phyloP scores from a whole-genome alignment of 257 asterid species.

The Pogostemon cablin region DNA sequence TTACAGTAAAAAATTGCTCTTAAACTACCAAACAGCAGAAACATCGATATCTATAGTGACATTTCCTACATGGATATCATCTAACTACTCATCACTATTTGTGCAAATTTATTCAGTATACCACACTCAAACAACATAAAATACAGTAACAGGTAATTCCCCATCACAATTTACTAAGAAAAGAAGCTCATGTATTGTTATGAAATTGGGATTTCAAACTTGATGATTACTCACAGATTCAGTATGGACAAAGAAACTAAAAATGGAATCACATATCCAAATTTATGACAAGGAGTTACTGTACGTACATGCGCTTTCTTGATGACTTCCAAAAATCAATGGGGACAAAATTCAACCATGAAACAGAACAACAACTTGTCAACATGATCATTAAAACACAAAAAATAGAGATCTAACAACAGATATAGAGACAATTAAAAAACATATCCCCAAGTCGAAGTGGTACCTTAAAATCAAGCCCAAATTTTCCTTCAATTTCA shows the following conservation, averaged over 20 bases:
- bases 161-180: not conserved
- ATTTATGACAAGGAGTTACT: conserved; percentile 4
- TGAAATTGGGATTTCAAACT: not conserved
- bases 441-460: conserved; percentile 27
- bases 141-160: not conserved
- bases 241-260: not conserved
- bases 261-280: conserved; percentile 19
- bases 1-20: no score
- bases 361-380: not conserved
- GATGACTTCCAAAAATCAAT: no score
- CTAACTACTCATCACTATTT: not conserved
- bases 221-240: not conserved
- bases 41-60: not conserved
- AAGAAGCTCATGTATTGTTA: not conserved
- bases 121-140: not conserved
- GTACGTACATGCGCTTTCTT: not conserved
- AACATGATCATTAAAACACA: conserved; percentile 3
- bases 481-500: conserved; percentile 63
- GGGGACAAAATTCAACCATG: no score
- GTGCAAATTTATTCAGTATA: not conserved
- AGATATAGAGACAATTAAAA: not conserved
- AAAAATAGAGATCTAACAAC: conserved; percentile 16
- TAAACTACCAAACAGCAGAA: no score
- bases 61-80: not conserved
- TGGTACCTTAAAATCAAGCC: conserved; percentile 67